Base-by-base conservation (phyloP, 345 rosid species). In the Cardiospermum halicacabum region DNA sequence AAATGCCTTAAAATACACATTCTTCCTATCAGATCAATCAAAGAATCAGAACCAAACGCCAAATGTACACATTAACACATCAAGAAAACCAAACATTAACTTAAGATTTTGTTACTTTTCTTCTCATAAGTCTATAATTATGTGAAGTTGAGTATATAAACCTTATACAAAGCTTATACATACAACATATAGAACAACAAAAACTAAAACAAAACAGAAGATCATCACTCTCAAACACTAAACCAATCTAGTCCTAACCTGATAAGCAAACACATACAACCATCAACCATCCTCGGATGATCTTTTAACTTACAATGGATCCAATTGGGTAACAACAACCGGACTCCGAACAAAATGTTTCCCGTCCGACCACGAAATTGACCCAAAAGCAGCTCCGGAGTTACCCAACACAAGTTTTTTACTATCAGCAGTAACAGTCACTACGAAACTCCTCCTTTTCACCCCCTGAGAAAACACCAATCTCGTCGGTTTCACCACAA, bases 351-450 rank as follows among this genome's bases (percentile, higher is more conserved):
- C 96, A 48, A 63, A 64, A 62, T 88, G 98, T 67, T 70, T 83
- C 69, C 89, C 95, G 25, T 93, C 89, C 0, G 81, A 80, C 98
- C 97, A 91, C 0, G 89, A 73, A 24, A 93, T 69, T 0, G 95
- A 85, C 62, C 97, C 96, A 30, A 86, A 91, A 0, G 62, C 77
- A 16, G 85, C 96, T 54, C 92, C 92, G 0, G 89, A 69, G 66
- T 88, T 80, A 37, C 66, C 92, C 61, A 84, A 43, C 74, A 78
- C 78, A 51, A 88, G 59, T 21, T 72, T 75, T 72, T 69, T 75
- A 66, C 77, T 61, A 55, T 93, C 71, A 0, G 85, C 88, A 7
- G 81, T 77, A 18, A 87, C 60, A 0, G 87, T 85, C 56, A 91
- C 85, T 21, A 73, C 67, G 60, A 71, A 91, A 63, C 86, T 90